phyloP scores from a whole-genome alignment of 805 yeast species.

The Sugiyamaella boreocaroliniensis region DNA sequence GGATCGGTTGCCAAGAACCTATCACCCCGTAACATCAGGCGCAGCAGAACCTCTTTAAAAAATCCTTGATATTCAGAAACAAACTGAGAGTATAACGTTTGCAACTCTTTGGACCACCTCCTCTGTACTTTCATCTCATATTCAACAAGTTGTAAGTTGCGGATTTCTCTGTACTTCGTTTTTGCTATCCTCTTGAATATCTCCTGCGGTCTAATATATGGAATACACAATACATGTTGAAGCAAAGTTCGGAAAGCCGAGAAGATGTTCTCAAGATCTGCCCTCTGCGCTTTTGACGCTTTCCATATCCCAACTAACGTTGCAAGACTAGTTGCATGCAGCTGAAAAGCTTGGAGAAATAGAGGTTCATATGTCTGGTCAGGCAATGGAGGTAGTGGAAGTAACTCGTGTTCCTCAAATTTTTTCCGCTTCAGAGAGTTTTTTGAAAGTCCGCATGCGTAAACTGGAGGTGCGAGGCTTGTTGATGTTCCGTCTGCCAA shows the following conservation, averaged over 20 bases:
- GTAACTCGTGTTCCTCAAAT: background rate
- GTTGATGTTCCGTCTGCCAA: background rate
- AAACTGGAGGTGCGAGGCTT: background rate
- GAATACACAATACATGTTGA: slow-evolving; percentile 19
- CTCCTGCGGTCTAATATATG: slow-evolving; percentile 35
- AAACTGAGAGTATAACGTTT: slow-evolving; percentile 45
- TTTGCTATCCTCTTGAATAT: slow-evolving; percentile 39
- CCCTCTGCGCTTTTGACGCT: slow-evolving; percentile 47
- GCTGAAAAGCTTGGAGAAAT: background rate
- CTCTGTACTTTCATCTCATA: slow-evolving; percentile 26
- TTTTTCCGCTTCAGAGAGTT: background rate
- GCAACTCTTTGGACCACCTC: slow-evolving; percentile 43
- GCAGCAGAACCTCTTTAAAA: slow-evolving; percentile 67
- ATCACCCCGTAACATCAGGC: slow-evolving; percentile 66
- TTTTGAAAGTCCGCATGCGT: background rate
- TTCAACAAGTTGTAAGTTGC: slow-evolving; percentile 46
- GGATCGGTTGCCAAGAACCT: slow-evolving; percentile 46
- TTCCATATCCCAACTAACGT: slow-evolving; percentile 60
- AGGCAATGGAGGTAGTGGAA: background rate
- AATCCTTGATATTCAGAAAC: slow-evolving; percentile 57
- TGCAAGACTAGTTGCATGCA: slow-evolving; percentile 23
- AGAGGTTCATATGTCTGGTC: background rate
- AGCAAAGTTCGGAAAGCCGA: slow-evolving; percentile 38
- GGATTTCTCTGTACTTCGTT: slow-evolving; percentile 43
- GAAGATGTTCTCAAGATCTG: slow-evolving; percentile 47